Evolutionary conservation across 768 basidiomycete genomes (phyloP), one percentile per base, ranked within the genome.

Genomic region (Harrya chromipes): DNA sequence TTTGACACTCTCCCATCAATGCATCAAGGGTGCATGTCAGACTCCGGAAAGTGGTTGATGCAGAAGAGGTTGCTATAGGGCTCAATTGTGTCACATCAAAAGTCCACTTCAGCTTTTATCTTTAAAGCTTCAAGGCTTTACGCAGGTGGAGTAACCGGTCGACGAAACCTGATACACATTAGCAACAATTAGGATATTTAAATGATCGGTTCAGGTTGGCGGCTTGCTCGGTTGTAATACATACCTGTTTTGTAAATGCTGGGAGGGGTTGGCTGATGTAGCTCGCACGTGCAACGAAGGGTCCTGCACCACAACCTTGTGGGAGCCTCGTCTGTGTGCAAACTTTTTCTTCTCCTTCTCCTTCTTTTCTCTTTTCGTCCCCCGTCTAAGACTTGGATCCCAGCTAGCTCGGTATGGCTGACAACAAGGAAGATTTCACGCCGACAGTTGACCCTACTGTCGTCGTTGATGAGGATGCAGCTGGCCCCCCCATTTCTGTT

Each of bases 401-500:
- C 36, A 12, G 17, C 46, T 21, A 20, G 19, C 27, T 38, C 49
- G 23, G 40, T 37, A 67, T 67, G 66, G 53, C 56, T 6, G 52
- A 58, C 46, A 54, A 13, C 49, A 56, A 34, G 45, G 47, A 48
- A 27, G 46, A 56, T 43, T 43, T 52, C 34, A 36, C 49, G 8
- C 42, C 49, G 6, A 53, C 54, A 19, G 16, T 39, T 16, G 46
- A 53, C 10, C 37, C 58, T 2, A 24, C 41, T 0, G 40, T 48
- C 10, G 46, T 52, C 44, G 33, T 65, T 31, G 77, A 83, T 55
- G 78, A 82, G 21, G 82, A 83, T 10, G 70, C 75, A 21, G 73
- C 79, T 9, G 76, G 70, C 13, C 74, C 78, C 19, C 71, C 84
- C 48, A 80, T 89, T 39, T 81, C 85, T 13, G 78, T 90, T 4